Base-by-base conservation (phyloP, 768 basidiomycete species). In the Pulveroboletus frians region DNA sequence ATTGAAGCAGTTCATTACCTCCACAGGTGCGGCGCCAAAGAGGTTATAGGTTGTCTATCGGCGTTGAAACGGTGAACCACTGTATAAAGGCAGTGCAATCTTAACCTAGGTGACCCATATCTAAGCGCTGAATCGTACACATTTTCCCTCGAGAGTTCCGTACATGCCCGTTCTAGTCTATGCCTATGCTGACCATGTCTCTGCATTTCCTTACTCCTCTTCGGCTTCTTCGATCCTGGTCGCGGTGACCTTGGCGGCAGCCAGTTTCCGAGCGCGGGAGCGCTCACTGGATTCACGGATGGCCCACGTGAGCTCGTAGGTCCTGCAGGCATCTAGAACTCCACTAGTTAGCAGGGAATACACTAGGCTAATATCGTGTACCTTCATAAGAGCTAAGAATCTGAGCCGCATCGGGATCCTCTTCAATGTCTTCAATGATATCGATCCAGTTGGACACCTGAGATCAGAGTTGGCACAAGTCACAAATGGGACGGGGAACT, bases 281-380 rank as follows among this genome's bases (percentile, higher is more conserved):
- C 75, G 76, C 63, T 92, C 88, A 56, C 80, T 81, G 29, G 89
- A 85, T 54, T 79, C 74, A 41, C 92, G 84, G 65, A 95, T 94
- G 26, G 92, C 90, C 92, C 92, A 95, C 20, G 92, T 94, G 52
- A 95, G 75, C 66, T 94, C 84, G 58, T 95, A 95, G 7, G 92
- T 87, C 69, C 79, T 83, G 59, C 84, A 85, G 37, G 92, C 92
- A 69, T 92, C 88, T 89, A 52, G 2, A 54, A 15, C 10, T 27
- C 34, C 55, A 13, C 56, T 11, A 31, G 47, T 39, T 34, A 17
- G 30, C 26, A 9, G 41, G 10, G 23, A 31, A 34, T 21, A 4
- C 23, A 26, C 20, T 14, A 20, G 23, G 44, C 23, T 4, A 43
- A 34, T 36, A 36, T 30, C 15, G n/a, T 17, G 56, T 56, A 85